Conservation (phyloP, 768 basidiomycete species). For the Suillus placidus region DNA sequence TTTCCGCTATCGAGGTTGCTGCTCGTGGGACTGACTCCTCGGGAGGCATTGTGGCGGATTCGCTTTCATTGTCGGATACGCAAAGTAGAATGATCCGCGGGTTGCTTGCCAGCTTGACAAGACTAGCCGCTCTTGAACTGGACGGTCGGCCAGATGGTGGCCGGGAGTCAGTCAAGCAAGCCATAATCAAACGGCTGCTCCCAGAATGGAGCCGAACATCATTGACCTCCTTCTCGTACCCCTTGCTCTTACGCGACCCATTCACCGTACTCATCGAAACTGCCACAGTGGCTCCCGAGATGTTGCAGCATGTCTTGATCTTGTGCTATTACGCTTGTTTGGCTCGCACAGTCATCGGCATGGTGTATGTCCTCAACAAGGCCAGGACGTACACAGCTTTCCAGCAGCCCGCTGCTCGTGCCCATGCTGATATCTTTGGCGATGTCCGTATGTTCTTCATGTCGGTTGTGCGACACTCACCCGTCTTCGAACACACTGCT, state of each 20-base stretch:
- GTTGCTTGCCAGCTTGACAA: conserved; percentile 68
- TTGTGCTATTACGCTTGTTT: conserved; percentile 91
- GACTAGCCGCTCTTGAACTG: conserved; percentile 69
- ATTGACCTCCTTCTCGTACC: conserved; percentile 79
- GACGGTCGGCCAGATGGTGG: conserved; percentile 73
- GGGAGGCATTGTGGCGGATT: conserved; percentile 62
- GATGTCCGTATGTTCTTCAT: conserved; percentile 89
- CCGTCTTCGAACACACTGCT: conserved; percentile 83
- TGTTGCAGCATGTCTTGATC: conserved; percentile 85
- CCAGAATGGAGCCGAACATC: conserved; percentile 93
- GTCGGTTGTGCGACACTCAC: conserved; percentile 88
- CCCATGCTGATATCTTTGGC: conserved; percentile 76
- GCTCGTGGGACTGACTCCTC: conserved; percentile 64
- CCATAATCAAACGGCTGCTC: conserved; percentile 84
- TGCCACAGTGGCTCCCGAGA: conserved; percentile 87
- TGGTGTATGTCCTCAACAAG: conserved; percentile 83
- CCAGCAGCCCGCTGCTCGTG: conserved; percentile 43
- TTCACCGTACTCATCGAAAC: conserved; percentile 89
- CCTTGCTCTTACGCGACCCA: conserved; percentile 87
- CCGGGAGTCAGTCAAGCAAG: conserved; percentile 75
- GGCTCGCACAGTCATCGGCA: conserved; percentile 81
- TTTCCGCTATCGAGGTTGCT: conserved; percentile 78
- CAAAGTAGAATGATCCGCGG: conserved; percentile 79
- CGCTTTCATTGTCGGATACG: conserved; percentile 66
- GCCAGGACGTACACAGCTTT: conserved; percentile 56